Conservation (phyloP, 257 asterid species). For the Nicotiana obtusifolia region DNA sequence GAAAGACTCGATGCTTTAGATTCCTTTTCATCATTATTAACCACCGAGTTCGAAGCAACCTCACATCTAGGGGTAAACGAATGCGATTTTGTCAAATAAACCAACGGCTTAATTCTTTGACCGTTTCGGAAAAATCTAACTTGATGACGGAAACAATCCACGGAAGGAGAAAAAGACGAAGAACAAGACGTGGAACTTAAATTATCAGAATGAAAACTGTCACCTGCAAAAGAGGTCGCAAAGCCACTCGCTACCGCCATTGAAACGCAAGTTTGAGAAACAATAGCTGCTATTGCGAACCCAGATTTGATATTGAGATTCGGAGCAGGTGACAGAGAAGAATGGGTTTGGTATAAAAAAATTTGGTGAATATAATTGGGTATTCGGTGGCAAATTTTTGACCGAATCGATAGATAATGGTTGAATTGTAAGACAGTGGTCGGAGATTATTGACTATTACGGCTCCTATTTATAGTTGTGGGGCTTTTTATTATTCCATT, state of each 20-base stretch:
- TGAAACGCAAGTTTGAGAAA: neutral
- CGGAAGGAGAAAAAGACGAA: conserved; percentile 22
- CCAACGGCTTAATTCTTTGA: conserved; percentile 23
- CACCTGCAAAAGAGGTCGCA: neutral
- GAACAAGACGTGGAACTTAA: conserved; percentile 19
- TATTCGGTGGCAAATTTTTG: neutral
- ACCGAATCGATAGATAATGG: neutral
- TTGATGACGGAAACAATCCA: conserved; percentile 26
- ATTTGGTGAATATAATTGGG: neutral
- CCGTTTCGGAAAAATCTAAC: conserved; percentile 11
- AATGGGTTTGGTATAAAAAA: neutral
- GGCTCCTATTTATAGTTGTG: neutral
- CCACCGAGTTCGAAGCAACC: conserved; percentile 15
- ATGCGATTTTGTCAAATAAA: conserved; percentile 20
- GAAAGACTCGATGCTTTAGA: conserved; percentile 51
- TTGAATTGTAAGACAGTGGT: neutral
- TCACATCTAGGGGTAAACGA: conserved; percentile 47
- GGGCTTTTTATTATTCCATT: neutral
- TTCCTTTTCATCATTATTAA: conserved; percentile 12
- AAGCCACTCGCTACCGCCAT: conserved; percentile 12
- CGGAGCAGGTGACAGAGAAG: conserved; percentile 7
- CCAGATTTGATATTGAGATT: neutral
- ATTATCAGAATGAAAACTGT: neutral
- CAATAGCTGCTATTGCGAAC: conserved; percentile 4
- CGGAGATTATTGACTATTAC: neutral